Conservation (phyloP, 2,329 filamentous ascomycete species). For the Hymenoscyphus occultus region DNA sequence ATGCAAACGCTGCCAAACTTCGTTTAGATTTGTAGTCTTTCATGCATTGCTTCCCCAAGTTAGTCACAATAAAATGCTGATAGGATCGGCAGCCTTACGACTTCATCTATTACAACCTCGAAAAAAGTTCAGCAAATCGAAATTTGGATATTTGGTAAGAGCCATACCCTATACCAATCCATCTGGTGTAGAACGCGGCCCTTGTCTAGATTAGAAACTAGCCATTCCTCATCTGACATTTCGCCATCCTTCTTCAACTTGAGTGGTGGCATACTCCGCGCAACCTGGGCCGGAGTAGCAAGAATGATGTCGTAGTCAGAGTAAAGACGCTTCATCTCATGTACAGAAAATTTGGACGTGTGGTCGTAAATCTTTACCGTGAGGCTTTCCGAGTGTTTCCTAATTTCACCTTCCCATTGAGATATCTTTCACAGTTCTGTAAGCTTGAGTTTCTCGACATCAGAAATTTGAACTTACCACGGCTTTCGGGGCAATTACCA, state of each 20-base stretch:
- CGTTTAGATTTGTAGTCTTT: slow-evolving; percentile 43
- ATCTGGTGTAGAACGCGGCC: slow-evolving; percentile 34
- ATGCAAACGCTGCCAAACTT: slow-evolving; percentile 40
- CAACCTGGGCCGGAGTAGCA: neutral
- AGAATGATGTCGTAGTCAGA: neutral
- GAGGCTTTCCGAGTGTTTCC: neutral
- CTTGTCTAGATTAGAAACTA: neutral
- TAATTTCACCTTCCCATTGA: slow-evolving; percentile 1
- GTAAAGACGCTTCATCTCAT: too few species aligned
- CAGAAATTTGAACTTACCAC: neutral
- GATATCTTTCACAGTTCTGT: neutral
- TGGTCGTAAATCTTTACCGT: too few species aligned
- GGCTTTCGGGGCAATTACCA: neutral
- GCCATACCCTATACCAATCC: slow-evolving; percentile 42
- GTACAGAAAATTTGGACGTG: too few species aligned
- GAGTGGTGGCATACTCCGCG: neutral
- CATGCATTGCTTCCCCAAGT: slow-evolving; percentile 41
- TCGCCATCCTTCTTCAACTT: neutral
- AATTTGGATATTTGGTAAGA: neutral
- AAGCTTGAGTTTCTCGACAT: neutral
- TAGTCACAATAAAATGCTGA: neutral
- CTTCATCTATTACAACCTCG: slow-evolving; percentile 51
- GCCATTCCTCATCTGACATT: neutral
- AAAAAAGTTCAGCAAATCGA: neutral
- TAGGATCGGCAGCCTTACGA: slow-evolving; percentile 18